phyloP scores from a whole-genome alignment of 192 early-diverging fungal species.

The Podila epicladia region DNA sequence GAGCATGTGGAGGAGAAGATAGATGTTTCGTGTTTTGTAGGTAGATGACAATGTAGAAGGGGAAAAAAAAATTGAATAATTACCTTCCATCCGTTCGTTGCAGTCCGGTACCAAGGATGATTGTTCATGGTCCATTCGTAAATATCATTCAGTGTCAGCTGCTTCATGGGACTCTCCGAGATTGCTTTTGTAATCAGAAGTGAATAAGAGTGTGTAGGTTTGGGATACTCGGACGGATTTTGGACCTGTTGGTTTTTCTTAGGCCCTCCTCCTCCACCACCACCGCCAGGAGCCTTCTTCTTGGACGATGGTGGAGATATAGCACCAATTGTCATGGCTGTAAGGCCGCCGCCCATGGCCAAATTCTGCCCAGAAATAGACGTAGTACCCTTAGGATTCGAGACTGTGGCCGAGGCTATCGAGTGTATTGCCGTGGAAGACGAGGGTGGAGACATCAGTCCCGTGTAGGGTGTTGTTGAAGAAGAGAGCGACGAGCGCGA shows the following conservation, averaged over 20 bases:
- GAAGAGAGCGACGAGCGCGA: background rate
- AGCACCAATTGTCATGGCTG: background rate
- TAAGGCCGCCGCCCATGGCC: background rate
- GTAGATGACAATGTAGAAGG: background rate
- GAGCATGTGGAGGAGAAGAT: background rate
- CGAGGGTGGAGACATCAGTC: background rate
- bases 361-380: background rate
- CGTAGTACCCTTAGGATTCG: background rate
- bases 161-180: constrained; percentile 64
- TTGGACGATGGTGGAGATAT: background rate
- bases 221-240: constrained; percentile 50
- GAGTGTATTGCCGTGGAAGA: background rate
- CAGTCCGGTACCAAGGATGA: constrained; percentile 84
- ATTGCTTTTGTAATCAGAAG: constrained; percentile 89
- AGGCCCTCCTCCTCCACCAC: background rate
- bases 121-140: constrained; percentile 84
- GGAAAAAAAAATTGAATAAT: background rate
- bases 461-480: background rate
- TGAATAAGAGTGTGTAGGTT: constrained; percentile 86
- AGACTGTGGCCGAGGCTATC: background rate
- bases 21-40: background rate
- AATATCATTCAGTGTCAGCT: constrained; percentile 88
- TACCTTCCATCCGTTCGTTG: constrained; percentile 75
- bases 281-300: background rate
- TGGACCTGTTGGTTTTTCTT: constrained; percentile 17